Evolutionary conservation across 1,284 basidiomycete species (phyloP), one percentile per base, ranked within the genome.

Genomic region (Rugosomyces carneus): DNA sequence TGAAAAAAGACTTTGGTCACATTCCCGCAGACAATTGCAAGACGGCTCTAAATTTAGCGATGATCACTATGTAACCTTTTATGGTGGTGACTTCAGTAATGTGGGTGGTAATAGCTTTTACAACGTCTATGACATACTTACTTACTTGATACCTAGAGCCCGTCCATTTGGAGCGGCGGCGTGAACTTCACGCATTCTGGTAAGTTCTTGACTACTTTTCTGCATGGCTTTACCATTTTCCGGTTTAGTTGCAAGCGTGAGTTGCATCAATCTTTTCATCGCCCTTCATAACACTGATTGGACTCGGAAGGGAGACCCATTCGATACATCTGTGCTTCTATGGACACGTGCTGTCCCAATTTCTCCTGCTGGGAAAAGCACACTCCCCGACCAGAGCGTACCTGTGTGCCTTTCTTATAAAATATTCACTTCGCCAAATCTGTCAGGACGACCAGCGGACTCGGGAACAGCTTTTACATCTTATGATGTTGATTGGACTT

Each of bases 401-500:
- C 80, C 80, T 5, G 68, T 76, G 48, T 83, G 81, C 58, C 68
- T 82, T 31, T 66, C 72, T 0, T 81, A 71, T 66, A 70, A 73
- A 56, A 59, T 80, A 27, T 71, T 63, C 41, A 58, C 63, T 24
- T 67, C 65, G 31, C 37, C 63, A 2, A 57, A 61, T 20, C 55
- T 76, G 7, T 56, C 63, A 15, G 73, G 73, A 5, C 57, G 54
- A 21, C 60, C 71, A 0, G 58, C 74, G 37, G 68, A 75, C 48
- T 66, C 69, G 19, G 77, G 74, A 16, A 63, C 76, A 44, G 78
- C 73, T 0, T 79, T 77, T 61, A 80, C 79, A 2, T 76, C 72
- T 44, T 76, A 75, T 50, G 81, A 84, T 52, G 78, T 84, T 34
- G 80, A 81, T 59, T 84, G 70, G 54, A 80, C 79, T 1, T 67